phyloP scores from a whole-genome alignment of 73 alveolate species.

The Stentor roeselii region DNA sequence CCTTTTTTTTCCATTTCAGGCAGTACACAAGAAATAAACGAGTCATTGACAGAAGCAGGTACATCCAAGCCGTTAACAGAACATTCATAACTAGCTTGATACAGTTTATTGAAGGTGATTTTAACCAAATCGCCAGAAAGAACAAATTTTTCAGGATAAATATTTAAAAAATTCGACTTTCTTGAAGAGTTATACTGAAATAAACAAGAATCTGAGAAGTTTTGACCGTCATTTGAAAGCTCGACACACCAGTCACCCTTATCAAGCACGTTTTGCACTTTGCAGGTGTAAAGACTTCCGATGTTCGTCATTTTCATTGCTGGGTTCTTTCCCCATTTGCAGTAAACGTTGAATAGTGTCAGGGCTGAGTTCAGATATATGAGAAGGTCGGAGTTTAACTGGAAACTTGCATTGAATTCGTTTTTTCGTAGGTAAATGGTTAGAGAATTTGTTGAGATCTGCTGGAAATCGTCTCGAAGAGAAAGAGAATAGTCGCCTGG shows the following conservation, averaged over 20 bases:
- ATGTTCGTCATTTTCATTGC: background rate
- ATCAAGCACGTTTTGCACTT: background rate
- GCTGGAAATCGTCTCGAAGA: background rate
- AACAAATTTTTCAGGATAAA: background rate
- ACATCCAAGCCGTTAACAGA: background rate
- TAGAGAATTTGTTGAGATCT: constrained; percentile 11
- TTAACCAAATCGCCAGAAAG: background rate
- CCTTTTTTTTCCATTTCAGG: background rate
- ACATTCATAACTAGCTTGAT: background rate
- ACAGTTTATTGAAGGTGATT: background rate
- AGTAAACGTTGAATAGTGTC: background rate
- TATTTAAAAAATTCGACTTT: background rate
- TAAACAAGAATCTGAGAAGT: background rate
- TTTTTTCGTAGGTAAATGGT: background rate
- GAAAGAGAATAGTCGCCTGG: background rate
- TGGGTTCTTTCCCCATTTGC: constrained; percentile 17
- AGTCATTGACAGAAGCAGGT: background rate
- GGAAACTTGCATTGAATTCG: background rate
- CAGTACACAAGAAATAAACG: background rate
- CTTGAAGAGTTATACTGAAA: background rate
- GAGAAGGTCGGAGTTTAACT: background rate
- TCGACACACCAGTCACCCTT: background rate
- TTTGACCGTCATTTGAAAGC: background rate
- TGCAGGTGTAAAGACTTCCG: background rate
- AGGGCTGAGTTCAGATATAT: background rate